These are phyloP conservation scores for Sugiyamaella marilandica DNA, from an alignment of 805 yeast species.

Conservation along the genomic window DNA sequence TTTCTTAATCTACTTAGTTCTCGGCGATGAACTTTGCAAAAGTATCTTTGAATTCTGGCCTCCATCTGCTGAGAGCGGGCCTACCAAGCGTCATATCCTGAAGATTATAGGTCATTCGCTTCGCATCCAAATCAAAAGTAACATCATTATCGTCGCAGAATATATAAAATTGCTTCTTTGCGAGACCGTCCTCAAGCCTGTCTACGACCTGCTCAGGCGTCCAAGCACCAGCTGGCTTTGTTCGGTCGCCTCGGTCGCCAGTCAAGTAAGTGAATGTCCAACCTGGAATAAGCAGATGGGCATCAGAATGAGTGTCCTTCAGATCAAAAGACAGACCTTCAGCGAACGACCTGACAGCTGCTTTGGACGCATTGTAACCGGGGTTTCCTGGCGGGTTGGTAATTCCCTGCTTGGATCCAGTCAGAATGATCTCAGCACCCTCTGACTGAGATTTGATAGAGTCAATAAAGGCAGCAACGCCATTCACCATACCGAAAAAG, in stretches of 20 bases:
- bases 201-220: conserved; percentile 27
- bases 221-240: conserved; percentile 30
- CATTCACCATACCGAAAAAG: conserved; percentile 27
- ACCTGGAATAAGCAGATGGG: conserved; percentile 27
- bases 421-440: conserved; percentile 19
- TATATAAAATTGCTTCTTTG: conserved; percentile 22
- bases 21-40: conserved; percentile 7
- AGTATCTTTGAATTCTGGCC: conserved; percentile 12
- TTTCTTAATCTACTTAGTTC: background rate
- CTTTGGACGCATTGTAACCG: conserved; percentile 53
- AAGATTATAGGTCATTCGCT: conserved; percentile 24
- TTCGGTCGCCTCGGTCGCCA: conserved; percentile 18
- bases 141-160: conserved; percentile 28
- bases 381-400: conserved; percentile 48
- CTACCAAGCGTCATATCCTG: conserved; percentile 22
- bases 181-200: conserved; percentile 20
- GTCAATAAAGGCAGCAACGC: conserved; percentile 25
- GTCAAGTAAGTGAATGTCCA: conserved; percentile 27
- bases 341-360: conserved; percentile 46
- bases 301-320: conserved; percentile 19
- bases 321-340: conserved; percentile 27
- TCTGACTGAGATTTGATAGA: conserved; percentile 16
- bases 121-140: conserved; percentile 20
- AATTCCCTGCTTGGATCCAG: conserved; percentile 31
- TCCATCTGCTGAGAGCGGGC: conserved; percentile 27